Percentiles rank a stretch among this genome's conserved stretches.
These are phyloP conservation scores for Crepidotus variabilis DNA, from an alignment of 768 basidiomycete species.

Conservation along the genomic window DNA sequence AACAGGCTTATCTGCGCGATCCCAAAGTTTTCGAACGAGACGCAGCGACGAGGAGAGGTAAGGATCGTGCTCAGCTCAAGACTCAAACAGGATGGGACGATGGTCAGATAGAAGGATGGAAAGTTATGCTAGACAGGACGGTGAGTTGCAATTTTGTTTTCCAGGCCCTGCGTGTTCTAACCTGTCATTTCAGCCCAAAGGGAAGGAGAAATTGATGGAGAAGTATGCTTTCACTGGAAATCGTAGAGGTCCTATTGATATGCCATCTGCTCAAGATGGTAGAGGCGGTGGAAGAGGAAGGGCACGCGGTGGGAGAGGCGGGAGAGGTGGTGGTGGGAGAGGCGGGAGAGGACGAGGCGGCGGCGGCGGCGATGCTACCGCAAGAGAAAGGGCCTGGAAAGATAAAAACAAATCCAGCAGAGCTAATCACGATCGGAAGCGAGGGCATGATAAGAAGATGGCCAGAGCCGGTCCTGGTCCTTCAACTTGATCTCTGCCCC, in stretches of 20 bases:
- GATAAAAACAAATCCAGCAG: constrained; percentile 74
- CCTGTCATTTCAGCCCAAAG: constrained; percentile 12
- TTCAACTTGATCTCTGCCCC: neutral
- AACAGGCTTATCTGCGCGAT: constrained; percentile 73
- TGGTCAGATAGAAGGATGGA: constrained; percentile 92
- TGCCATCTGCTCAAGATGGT: constrained; percentile 6
- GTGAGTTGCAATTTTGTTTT: constrained; percentile 39
- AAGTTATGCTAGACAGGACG: constrained; percentile 83
- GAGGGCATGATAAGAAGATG: constrained; percentile 92
- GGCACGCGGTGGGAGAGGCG: constrained; percentile 17
- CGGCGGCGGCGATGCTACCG: constrained; percentile 34
- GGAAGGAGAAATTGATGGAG: constrained; percentile 67
- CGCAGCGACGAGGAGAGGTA: constrained; percentile 64
- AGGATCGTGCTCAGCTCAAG: constrained; percentile 62
- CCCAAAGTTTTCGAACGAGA: constrained; percentile 77
- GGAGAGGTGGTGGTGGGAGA: constrained; percentile 36
- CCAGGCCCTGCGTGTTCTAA: neutral
- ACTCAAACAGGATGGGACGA: constrained; percentile 73
- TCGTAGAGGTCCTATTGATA: constrained; percentile 20
- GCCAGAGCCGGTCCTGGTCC: constrained; percentile 49
- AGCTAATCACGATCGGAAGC: constrained; percentile 71
- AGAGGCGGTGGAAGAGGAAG: constrained; percentile 24
- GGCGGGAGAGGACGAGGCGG: constrained; percentile 36
- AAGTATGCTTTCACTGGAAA: constrained; percentile 81
- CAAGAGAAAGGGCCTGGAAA: constrained; percentile 65